Base-by-base conservation (phyloP, 257 asterid species). In the Asclepias syriaca region DNA sequence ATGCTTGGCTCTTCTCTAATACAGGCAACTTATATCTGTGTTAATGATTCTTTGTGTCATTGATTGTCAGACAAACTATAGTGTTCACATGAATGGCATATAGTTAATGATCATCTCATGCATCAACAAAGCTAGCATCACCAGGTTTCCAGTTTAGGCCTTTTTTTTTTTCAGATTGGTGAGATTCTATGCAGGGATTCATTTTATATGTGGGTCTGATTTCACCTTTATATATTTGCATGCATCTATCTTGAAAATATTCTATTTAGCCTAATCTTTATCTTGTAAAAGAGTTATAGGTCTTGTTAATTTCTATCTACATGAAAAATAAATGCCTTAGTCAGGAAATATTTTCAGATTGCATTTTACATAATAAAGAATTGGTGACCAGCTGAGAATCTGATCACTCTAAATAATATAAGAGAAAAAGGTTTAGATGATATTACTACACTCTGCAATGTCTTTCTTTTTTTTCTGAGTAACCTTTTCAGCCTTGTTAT, bases 81-180 rank as follows among this genome's bases (percentile, higher is more conserved):
- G 24, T n/a, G 24, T 63, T 63, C 67, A 16, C 24, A 16, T 24
- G 18, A 32, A 1, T 63, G 45, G 21, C 66, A 60, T 10, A 19
- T 59, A 34, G 48, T 34, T 34, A n/a, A 63, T 63, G 48, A 34
- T 63, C n/a, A 18, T 61, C 22, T 61, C 67, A 63, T 63, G 48
- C 40, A 15, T 63, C 48, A 63, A 61, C 16, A 16, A 16, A 61
- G 67, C 21, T 60, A 60, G 9, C 66, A 12, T 48, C 27, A 6
- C 46, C 12, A 6, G 34, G 48, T 22, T 10, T 63, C 48, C 32
- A 4, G 43, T 13, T 14, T 16, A 4, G 57, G 21, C 57, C 8
- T 4, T 15, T 15, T 60, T n/a, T 60, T 2, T 32, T 61, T 29
- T 29, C 34, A 29, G 34, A 29, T 1, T 29, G 34, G 0, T 0